phyloP scores from a whole-genome alignment of 208 protist species.

The Trypanosoma rangeli region DNA sequence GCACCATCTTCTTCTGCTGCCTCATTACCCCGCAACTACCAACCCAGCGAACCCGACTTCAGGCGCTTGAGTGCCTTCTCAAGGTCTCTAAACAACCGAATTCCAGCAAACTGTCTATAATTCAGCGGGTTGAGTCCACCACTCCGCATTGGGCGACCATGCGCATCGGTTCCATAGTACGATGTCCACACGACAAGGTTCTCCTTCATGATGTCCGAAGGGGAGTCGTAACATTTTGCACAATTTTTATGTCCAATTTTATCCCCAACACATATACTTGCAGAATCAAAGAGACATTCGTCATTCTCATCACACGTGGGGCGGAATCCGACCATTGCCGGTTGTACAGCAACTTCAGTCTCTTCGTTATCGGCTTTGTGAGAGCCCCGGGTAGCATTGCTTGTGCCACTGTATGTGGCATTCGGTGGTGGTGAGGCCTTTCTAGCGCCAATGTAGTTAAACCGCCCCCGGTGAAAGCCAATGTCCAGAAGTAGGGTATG shows the following conservation, averaged over 20 bases:
- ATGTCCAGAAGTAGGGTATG: slow-evolving; percentile 68
- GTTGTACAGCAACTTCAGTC: slow-evolving; percentile 31
- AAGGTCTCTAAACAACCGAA: background rate
- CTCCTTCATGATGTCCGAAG: slow-evolving; percentile 14
- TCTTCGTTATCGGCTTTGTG: background rate
- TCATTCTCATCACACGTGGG: slow-evolving; percentile 67
- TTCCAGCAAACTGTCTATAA: slow-evolving; percentile 44
- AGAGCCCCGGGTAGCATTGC: background rate
- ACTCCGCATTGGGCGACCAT: slow-evolving; percentile 45
- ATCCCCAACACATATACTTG: slow-evolving; percentile 62
- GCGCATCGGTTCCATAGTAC: slow-evolving; percentile 80
- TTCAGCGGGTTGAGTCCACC: slow-evolving; percentile 73
- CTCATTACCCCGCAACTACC: background rate
- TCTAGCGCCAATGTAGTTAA: slow-evolving; percentile 67
- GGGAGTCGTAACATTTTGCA: slow-evolving; percentile 41
- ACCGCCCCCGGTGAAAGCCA: slow-evolving; percentile 66
- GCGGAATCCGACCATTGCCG: slow-evolving; percentile 70
- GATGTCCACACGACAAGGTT: slow-evolving; percentile 59
- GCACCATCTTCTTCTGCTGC: background rate
- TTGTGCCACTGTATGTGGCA: background rate
- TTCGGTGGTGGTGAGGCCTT: background rate
- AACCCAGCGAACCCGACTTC: background rate
- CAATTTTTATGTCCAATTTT: slow-evolving; percentile 71
- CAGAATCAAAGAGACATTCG: slow-evolving; percentile 48
- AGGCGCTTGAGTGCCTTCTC: background rate